phyloP scores from a whole-genome alignment of 2,329 filamentous ascomycete genomes.

The Fusarium decemcellulare region DNA sequence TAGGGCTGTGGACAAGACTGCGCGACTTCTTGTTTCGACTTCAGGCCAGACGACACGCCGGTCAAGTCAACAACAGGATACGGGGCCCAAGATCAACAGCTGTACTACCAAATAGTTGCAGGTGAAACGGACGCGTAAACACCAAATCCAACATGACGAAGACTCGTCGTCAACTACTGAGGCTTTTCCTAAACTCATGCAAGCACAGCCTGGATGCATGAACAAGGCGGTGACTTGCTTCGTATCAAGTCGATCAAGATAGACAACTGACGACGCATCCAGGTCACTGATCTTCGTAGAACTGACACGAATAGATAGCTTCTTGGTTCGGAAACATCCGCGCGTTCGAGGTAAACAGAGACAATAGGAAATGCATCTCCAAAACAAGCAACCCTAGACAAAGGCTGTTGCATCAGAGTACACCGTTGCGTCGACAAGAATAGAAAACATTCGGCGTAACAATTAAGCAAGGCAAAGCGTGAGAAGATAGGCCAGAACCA shows the following conservation, averaged over 20 bases:
- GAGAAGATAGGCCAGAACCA: too few relatives aligned
- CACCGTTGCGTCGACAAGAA: not conserved
- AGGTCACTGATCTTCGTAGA: slow-evolving; percentile 6
- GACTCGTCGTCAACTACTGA: slow-evolving; percentile 30
- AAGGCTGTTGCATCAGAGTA: not conserved
- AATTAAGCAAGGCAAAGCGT: too few relatives aligned
- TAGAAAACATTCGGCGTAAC: not conserved
- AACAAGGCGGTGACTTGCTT: slow-evolving; percentile 4
- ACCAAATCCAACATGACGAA: slow-evolving; percentile 4
- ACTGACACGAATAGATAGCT: slow-evolving; percentile 11
- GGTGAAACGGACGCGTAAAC: slow-evolving; percentile 1
- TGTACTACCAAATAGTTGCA: not conserved
- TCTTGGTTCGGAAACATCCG: not conserved
- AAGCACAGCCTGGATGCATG: not conserved
- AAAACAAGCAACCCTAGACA: slow-evolving; percentile 11
- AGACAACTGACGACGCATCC: slow-evolving; percentile 9
- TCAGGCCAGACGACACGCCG: slow-evolving; percentile 3
- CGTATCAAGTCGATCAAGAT: slow-evolving; percentile 8
- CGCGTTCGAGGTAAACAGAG: not conserved
- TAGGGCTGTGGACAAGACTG: slow-evolving; percentile 18
- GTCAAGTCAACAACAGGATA: not conserved
- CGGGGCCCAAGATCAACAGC: not conserved
- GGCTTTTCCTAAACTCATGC: slow-evolving; percentile 17
- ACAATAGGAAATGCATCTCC: slow-evolving; percentile 1
- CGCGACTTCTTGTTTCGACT: slow-evolving; percentile 15